Conservation (phyloP, 345 rosid genomes). For the Gossypium arboreum region DNA sequence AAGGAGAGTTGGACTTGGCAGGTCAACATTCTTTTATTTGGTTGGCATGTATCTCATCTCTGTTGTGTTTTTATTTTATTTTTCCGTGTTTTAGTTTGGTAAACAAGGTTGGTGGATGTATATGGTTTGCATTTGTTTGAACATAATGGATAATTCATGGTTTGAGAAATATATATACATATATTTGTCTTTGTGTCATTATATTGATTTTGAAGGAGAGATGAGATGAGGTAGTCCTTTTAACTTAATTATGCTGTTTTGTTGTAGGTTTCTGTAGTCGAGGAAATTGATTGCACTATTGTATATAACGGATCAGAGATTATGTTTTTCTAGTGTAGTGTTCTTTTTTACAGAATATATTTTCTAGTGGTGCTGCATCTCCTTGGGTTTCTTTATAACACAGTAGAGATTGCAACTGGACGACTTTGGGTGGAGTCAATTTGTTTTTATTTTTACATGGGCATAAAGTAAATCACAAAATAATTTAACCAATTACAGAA, state of each 20-base stretch:
- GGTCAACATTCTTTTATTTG: slow-evolving; percentile 34
- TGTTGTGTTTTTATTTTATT: slow-evolving; percentile 18
- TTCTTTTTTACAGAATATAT: no score
- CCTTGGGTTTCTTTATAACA: no score
- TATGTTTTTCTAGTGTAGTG: no score
- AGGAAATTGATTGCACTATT: no score
- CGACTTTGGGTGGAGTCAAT: no score
- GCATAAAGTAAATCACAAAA: no score
- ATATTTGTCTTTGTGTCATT: background rate
- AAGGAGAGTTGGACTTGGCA: slow-evolving; percentile 20
- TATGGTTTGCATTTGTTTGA: slow-evolving; percentile 28
- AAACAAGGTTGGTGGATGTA: slow-evolving; percentile 21
- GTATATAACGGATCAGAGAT: no score
- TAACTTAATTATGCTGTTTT: background rate
- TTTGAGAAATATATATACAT: background rate
- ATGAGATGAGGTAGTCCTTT: background rate
- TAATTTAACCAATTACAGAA: no score
- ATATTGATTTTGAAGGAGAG: background rate
- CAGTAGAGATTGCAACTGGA: no score
- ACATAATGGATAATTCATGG: slow-evolving; percentile 23
- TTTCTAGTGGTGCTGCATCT: no score
- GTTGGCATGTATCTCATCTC: slow-evolving; percentile 27
- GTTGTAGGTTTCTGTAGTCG: background rate
- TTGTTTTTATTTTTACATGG: no score
- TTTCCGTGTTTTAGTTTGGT: slow-evolving; percentile 14